These are phyloP conservation scores for Aspergillus sparsus DNA, from an alignment of 495 filamentous ascomycete genomes.

Conservation along the genomic window DNA sequence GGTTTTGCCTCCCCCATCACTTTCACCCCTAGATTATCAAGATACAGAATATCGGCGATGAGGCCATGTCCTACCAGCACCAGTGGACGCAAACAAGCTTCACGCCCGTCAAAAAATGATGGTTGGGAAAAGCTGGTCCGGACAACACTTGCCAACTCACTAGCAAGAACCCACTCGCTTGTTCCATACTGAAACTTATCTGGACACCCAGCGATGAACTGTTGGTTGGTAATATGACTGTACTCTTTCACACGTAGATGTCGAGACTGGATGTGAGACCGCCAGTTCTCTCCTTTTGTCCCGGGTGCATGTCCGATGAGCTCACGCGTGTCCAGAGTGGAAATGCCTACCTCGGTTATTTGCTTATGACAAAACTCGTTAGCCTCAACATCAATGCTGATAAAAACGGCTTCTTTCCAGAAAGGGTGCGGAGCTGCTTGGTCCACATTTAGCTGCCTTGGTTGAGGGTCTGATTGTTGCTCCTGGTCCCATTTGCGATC, in stretches of 20 bases:
- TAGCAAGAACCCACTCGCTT: constrained; percentile 46
- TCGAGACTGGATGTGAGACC: constrained; percentile 59
- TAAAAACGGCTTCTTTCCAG: constrained; percentile 62
- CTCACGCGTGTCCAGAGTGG: constrained; percentile 73
- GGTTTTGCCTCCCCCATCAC: constrained; percentile 16
- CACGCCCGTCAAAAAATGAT: constrained; percentile 34
- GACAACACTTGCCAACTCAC: constrained; percentile 42
- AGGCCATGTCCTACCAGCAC: constrained; percentile 79
- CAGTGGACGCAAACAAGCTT: constrained; percentile 53
- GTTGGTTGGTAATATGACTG: constrained; percentile 58
- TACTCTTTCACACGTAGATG: constrained; percentile 80
- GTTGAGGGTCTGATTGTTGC: constrained; percentile 13
- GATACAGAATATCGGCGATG: constrained; percentile 64
- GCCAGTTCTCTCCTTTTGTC: constrained; percentile 61
- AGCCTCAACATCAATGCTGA: constrained; percentile 79
- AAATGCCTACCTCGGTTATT: constrained; percentile 85
- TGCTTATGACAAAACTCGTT: constrained; percentile 63
- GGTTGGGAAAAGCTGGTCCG: constrained; percentile 49
- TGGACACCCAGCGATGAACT: constrained; percentile 68
- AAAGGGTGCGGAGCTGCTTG: constrained; percentile 48
- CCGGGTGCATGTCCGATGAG: constrained; percentile 57
- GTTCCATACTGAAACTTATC: constrained; percentile 75
- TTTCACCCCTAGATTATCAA: constrained; percentile 58
- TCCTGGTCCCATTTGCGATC: constrained; percentile 24
- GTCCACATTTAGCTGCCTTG: constrained; percentile 31